Base-by-base conservation (phyloP, 139 green algal species). In the Haematococcus sp. region DNA sequence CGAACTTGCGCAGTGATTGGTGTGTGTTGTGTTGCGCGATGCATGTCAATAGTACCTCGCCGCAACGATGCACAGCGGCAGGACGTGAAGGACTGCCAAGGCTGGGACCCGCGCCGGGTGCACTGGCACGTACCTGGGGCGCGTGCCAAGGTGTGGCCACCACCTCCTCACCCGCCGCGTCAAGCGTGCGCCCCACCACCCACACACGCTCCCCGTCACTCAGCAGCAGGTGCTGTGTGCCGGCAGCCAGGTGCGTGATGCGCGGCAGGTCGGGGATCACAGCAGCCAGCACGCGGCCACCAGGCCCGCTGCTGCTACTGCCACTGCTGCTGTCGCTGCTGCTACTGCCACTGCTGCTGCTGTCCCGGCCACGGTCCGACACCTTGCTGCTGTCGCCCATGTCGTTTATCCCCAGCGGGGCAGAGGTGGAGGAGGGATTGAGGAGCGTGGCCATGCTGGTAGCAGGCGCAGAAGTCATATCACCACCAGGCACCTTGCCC, bases 181-280 rank as follows among this genome's bases (percentile, higher is more conserved):
- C 70, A 27, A 81, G 19, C 33, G 66, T 80, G 28, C 80, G 66
- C 33, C 85, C 83, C n/a, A 91, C 32, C 7, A 43, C 76, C 87
- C 87, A 93, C 28, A 93, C 83, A 23, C 63, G 58, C 28, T 75
- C 30, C 27, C 86, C 89, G 63, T 93, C 87, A 2, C 60, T 84
- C 61, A 93, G 59, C 3, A 91, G 55, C 3, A 87, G 40, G 75
- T 92, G 86, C 40, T 79, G 76, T 67, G 76, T 76, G 0, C 87
- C 87, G 0, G 83, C 84, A 0, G 85, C 86, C 49, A 93, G 83
- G 66, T 79, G 56, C 20, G 46, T 82, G 68, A 91, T 80, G 17
- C 63, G 78, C 9, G 87, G 87, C 4, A 91, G 79, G 44, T 60
- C 78, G 5, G 68, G 46, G 7, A 89, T 23, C 30, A 83, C 77